Base-by-base conservation (phyloP, 2,329 filamentous ascomycete species). In the Ramularia endophylla region DNA sequence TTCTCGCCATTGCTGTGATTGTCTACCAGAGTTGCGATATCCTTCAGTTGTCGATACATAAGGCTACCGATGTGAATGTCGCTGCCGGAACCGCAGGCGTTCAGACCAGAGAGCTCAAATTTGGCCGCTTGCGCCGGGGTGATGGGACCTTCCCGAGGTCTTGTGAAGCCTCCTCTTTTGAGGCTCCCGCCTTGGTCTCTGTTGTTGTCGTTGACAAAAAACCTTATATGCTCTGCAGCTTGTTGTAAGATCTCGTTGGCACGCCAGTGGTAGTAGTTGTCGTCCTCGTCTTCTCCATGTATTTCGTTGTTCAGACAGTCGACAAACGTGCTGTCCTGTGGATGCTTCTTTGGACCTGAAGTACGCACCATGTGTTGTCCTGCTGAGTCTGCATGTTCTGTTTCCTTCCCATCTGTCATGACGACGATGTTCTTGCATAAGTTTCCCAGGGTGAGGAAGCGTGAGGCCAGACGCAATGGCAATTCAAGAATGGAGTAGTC, bases 371-470 rank as follows among this genome's bases (percentile, higher is more conserved):
- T 19, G 17, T 30, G 13, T 1, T 33, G 13, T 18, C 25, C 38
- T 40, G 5, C 8, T 25, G 27, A 11, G 13, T 32, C 8, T 29
- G n/a, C 13, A 8, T 8, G 22, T 5, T 36, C 22, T 5, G 8
- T 20, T 13, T 36, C 30, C 11, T 32, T 34, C 9, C 40, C 40
- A 16, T 42, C 40, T 7, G 34, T 28, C 40, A 42, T 42, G 4
- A 38, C 18, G 2, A 42, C 40, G 27, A 43, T 38, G 9, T 31
- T 15, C 4, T 15, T 12, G 3, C 28, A 9, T 4, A 39, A 35
- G 34, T 31, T 22, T 15, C 35, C 41, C 1, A 43, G 11, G 6
- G 13, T 39, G 12, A 43, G 25, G 34, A 38, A 39, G 4, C 37
- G 29, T 17, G 41, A 39, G 8, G 25, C 36, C 4, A 43, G 30